phyloP scores from a whole-genome alignment of 371 early-diverging fungal species.

The Rhizopus delemar region DNA sequence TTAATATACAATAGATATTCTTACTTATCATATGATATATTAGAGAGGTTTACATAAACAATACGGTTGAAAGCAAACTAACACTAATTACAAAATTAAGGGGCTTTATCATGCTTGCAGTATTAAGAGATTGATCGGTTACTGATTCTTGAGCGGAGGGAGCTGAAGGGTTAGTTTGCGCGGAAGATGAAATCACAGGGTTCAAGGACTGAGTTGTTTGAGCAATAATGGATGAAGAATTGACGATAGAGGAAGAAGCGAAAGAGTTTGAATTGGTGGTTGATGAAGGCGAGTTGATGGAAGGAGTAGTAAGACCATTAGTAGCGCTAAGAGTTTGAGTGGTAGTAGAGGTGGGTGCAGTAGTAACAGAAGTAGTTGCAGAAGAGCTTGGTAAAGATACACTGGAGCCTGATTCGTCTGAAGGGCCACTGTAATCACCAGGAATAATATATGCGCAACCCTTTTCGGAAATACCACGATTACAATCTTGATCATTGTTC shows the following conservation, averaged over 20 bases:
- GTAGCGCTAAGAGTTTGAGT: slow-evolving; percentile 1
- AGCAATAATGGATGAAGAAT: neutral
- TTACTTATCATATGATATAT: neutral
- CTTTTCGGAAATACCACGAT: slow-evolving; percentile 50
- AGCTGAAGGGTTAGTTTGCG: neutral
- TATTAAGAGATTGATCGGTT: slow-evolving; percentile 5
- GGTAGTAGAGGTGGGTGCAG: slow-evolving; percentile 6
- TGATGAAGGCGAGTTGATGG: neutral
- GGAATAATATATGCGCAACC: slow-evolving; percentile 58
- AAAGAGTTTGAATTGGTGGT: slow-evolving; percentile 1
- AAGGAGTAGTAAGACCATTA: neutral
- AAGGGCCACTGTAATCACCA: slow-evolving; percentile 57
- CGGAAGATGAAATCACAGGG: neutral
- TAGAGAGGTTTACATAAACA: neutral
- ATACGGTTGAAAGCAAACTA: neutral
- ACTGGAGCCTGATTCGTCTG: slow-evolving; percentile 13
- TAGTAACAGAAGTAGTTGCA: slow-evolving; percentile 2
- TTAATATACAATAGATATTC: no score
- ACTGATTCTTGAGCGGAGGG: slow-evolving; percentile 1
- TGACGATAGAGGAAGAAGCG: neutral
- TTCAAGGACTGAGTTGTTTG: neutral
- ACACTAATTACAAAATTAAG: neutral
- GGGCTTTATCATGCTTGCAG: slow-evolving; percentile 1
- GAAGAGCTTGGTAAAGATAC: neutral
- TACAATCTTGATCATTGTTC: slow-evolving; percentile 46